Conservation (phyloP, 1,284 basidiomycete species). For the Ustilago curta region DNA sequence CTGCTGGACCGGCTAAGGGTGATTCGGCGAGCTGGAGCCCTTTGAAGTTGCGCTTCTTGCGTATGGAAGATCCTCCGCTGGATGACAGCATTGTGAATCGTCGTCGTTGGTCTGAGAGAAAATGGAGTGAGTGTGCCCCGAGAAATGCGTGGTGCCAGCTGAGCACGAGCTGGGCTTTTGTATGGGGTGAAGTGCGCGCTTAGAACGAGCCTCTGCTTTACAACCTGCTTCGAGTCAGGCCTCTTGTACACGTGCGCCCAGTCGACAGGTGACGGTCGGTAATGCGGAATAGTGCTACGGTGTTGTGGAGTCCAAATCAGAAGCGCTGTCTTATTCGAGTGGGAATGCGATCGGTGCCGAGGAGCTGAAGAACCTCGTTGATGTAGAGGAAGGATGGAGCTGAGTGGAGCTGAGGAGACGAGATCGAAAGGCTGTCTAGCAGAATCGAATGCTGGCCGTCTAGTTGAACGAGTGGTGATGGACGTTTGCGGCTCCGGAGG, state of each 20-base stretch:
- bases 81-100: constrained; percentile 35
- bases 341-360: too few species aligned
- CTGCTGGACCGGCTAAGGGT: constrained; percentile 42
- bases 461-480: too few species aligned
- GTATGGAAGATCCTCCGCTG: constrained; percentile 42
- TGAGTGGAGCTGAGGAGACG: too few species aligned
- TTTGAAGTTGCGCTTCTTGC: constrained; percentile 69
- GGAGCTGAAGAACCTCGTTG: too few species aligned
- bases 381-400: too few species aligned
- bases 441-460: too few species aligned
- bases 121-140: too few species aligned
- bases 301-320: too few species aligned
- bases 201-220: not conserved
- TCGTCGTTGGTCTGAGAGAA: not conserved
- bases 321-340: too few species aligned
- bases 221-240: not conserved
- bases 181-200: not conserved
- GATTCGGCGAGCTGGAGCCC: constrained; percentile 61
- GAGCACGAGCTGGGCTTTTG: not conserved
- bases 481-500: too few species aligned
- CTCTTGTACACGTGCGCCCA: not conserved
- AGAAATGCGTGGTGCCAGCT: not conserved
- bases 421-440: too few species aligned
- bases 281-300: too few species aligned
- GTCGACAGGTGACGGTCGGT: not conserved